Evolutionary conservation across 192 early-diverging fungal genomes (phyloP), one percentile per base, ranked within the genome.

Genomic region (Mortierella alpina): DNA sequence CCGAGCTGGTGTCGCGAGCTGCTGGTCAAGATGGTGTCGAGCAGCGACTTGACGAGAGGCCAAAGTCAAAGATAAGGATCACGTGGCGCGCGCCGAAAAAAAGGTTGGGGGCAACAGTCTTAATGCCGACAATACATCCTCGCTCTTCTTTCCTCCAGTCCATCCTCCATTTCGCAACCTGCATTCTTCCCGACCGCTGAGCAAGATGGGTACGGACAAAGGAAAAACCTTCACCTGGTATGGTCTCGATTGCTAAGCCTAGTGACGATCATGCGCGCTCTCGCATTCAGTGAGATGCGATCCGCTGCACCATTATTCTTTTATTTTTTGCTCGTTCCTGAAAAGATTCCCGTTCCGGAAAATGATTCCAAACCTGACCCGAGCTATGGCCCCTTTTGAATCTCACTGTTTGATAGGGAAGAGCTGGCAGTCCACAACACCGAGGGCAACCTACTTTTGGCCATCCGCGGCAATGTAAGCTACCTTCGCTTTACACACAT

Each of bases 381-480:
- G 51, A 18, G 42, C 31, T 7, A 31, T 6, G 42, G 15, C 48
- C 31, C 22, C 22, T 22, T 11, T 41, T 51, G n/a, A n/a, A 40
- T 11, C 49, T 59, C 20, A 56, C 48, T 7, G 0, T 18, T 54
- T 57, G 44, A 31, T 12, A 79, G 84, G 84, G 70, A 82, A 73
- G 83, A 88, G 56, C 13, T 88, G 18, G 70, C 86, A 0, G 59
- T 53, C 14, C 86, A 88, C 62, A 86, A 84, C 57, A 82, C 55
- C n/a, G 48, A 45, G 6, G 63, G 62, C 22, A 83, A 87, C 39
- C 68, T 81, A 14, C 75, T 75, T 58, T 66, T 88, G 46, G 80
- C 83, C 31, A 42, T 86, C 31, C 79, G 83, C 63, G 85, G 86
- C 68, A 87, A 85, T 41, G 79, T 79, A 79, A 56, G 75, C 61